A percentile compares a stretch with the other conserved stretches of the same genome.
These are phyloP conservation scores for Bruguiera gymnorhiza DNA, from an alignment of 345 rosid genomes.

Conservation along the genomic window DNA sequence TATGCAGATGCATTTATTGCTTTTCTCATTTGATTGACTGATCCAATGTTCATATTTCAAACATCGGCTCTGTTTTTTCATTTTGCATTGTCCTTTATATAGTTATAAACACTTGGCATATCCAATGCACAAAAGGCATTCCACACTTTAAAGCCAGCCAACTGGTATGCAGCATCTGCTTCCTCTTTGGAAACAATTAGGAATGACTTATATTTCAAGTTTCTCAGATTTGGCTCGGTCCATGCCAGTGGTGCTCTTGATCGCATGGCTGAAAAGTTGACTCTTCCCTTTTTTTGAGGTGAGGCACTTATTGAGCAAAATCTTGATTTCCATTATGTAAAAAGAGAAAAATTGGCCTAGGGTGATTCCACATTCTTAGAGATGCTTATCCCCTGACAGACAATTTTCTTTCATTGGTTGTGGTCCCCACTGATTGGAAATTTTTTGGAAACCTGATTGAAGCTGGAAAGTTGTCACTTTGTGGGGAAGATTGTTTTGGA, in stretches of 20 bases:
- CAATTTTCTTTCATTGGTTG: conserved; percentile 23
- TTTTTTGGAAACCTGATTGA: conserved; percentile 98
- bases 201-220: conserved; percentile 12
- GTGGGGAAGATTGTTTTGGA: conserved; percentile 98
- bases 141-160: conserved; percentile 76
- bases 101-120: too few species aligned
- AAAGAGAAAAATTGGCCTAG: background rate
- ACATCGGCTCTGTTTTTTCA: background rate
- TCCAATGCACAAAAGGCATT: conserved; percentile 67
- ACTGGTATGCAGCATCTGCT: conserved; percentile 46
- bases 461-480: conserved; percentile 84
- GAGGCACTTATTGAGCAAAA: conserved; percentile 12
- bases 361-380: conserved; percentile 2
- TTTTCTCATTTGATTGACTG: conserved; percentile 1
- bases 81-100: too few species aligned
- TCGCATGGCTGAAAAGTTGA: conserved; percentile 79
- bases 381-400: conserved; percentile 20
- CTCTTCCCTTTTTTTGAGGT: conserved; percentile 90
- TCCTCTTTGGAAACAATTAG: background rate
- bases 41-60: background rate
- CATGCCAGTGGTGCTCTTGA: conserved; percentile 98
- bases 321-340: conserved; percentile 1
- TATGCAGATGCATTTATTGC: background rate
- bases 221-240: conserved; percentile 84
- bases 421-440: conserved; percentile 98